These are phyloP conservation scores for Pythium biforme DNA, from an alignment of 352 stramenopile genomes.

Conservation along the genomic window DNA sequence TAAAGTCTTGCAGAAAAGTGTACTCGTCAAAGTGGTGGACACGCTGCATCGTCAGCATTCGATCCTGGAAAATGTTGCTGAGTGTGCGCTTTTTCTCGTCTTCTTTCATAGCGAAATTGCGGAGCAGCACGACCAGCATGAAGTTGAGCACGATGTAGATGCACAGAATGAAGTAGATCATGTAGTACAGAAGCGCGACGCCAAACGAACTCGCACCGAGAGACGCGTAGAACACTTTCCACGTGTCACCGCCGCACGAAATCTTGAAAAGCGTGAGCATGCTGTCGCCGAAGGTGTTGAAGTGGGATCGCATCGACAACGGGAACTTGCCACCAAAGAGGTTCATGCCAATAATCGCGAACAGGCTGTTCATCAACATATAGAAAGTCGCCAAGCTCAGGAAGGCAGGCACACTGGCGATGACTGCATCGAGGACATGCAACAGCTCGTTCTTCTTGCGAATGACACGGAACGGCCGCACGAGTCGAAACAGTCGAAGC, in stretches of 20 bases:
- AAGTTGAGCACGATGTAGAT: constrained; percentile 80
- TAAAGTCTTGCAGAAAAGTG: constrained; percentile 72
- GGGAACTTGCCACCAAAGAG: constrained; percentile 79
- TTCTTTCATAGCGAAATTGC: constrained; percentile 85
- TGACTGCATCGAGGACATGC: constrained; percentile 65
- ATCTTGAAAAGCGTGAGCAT: constrained; percentile 88
- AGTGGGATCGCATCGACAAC: constrained; percentile 66
- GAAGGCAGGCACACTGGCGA: constrained; percentile 67
- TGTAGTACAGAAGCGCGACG: constrained; percentile 66
- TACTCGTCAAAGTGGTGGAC: constrained; percentile 81
- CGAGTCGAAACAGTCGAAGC: constrained; percentile 73
- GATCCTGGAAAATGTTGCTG: constrained; percentile 71
- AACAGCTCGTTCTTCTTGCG: constrained; percentile 76
- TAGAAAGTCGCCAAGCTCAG: constrained; percentile 62
- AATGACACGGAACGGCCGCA: constrained; percentile 73
- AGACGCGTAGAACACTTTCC: constrained; percentile 77
- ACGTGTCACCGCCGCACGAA: constrained; percentile 76
- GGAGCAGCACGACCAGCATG: constrained; percentile 81
- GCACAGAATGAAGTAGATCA: constrained; percentile 69
- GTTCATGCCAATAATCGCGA: constrained; percentile 84
- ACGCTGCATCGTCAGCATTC: constrained; percentile 76
- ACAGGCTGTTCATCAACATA: constrained; percentile 68
- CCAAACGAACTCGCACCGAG: constrained; percentile 56
- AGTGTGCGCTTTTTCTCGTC: constrained; percentile 74
- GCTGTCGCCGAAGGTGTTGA: constrained; percentile 81